phyloP scores from a whole-genome alignment of 129 eudicot species.

The Arctium lappa region DNA sequence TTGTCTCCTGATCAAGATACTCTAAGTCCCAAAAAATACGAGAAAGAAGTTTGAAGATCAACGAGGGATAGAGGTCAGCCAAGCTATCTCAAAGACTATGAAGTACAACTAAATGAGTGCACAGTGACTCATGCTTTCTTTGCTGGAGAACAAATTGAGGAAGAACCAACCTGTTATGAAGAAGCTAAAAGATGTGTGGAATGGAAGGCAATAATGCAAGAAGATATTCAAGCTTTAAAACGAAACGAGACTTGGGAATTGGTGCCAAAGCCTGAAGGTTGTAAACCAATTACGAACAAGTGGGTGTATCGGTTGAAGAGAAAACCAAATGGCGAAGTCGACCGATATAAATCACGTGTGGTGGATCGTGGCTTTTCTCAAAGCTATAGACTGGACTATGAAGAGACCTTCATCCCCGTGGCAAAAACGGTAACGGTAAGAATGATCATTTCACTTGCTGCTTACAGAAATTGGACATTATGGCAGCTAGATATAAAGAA shows the following conservation, averaged over 20 bases:
- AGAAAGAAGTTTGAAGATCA: too few species aligned
- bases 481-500: background rate
- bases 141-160: background rate
- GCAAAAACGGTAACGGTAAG: background rate
- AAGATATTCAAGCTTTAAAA: background rate
- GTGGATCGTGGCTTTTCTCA: background rate
- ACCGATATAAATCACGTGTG: background rate
- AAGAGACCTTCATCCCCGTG: background rate
- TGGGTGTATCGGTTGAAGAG: conserved; percentile 3
- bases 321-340: background rate
- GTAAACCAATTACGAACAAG: background rate
- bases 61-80: too few species aligned
- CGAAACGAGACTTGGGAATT: conserved; percentile 1
- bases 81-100: too few species aligned
- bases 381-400: background rate
- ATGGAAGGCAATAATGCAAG: background rate
- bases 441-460: conserved; percentile 4
- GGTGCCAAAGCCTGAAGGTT: background rate
- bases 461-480: background rate
- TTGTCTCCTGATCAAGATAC: too few species aligned
- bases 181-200: background rate
- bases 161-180: background rate
- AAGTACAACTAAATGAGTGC: too few species aligned
- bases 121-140: too few species aligned
- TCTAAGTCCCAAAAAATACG: too few species aligned